Evolutionary conservation across 192 early-diverging fungal genomes (phyloP), one percentile per base, ranked within the genome.

Genomic region (Coemansia pectinata): DNA sequence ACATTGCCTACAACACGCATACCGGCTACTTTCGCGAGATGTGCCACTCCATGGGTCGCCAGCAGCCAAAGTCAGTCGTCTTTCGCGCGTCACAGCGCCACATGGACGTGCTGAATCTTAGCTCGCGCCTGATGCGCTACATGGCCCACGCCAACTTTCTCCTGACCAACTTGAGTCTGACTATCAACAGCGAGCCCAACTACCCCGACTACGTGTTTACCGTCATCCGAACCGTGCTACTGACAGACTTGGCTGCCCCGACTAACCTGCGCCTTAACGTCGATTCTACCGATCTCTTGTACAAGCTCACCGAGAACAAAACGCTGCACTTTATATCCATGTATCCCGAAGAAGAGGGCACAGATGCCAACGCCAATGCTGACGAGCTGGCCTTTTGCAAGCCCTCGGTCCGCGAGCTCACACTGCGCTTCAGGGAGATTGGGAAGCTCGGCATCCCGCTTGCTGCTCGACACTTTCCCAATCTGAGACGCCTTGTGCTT

Each of bases 91-190:
- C 80, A 48, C 80, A 83, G 70, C 72, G 80, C 25, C 80, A 83
- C 45, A 71, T 77, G 69, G 70, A 77, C 4, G 71, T 83, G 21
- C 72, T 83, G 63, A 64, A 71, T 19, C 75, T 83, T 21, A 83
- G 71, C 66, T 73, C 80, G 45, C 71, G 69, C 47, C 75, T 83
- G 42, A 83, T 83, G 80, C 80, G 71, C 52, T 83, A 77, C 66
- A 83, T 83, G 80, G 80, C 80, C 41, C 80, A 83, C 40, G 80
- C 80, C n/a, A 77, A 83, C 63, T 83, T 83, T 29, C 63, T 83
- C 66, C 66, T 83, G 62, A 77, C 66, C n/a, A 77, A 68, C 39
- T 47, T 83, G 36, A 62, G 69, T 31, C 57, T 83, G 42, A 83
- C 80, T 1, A 77, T 83, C 52, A 68, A 55, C 69, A 74, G 41